Base-by-base conservation (phyloP, 2,329 filamentous ascomycete genomes). In the Colletotrichum trifolii region DNA sequence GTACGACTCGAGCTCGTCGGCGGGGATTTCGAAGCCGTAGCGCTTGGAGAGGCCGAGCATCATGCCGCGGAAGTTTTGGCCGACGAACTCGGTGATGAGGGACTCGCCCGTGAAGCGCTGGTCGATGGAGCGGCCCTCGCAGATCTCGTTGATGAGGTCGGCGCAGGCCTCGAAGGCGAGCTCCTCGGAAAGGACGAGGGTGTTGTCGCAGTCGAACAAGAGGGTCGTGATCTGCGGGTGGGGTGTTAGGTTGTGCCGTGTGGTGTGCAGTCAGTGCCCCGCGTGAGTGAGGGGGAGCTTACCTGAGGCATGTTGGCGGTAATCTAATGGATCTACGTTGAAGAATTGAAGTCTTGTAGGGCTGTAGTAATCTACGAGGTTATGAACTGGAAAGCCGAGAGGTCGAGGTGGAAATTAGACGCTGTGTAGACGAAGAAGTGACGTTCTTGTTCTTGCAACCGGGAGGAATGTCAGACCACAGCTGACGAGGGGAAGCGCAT, bases 11-110 rank as follows among this genome's bases (percentile, higher is more conserved):
- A 94, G 79, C 74, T 96, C 91, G 2, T 87, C 88, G 17, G 84
- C 77, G 34, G 79, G 72, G 79, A 97, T 87, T 57, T 84, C 80
- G 79, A 97, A 95, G 78, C 85, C 83, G 83, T 92, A 89, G 78
- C 91, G 90, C 77, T 88, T 81, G 78, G 94, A 89, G 67, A 97
- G 87, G 67, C 87, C 88, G 64, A 83, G 79, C 80, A 97, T 89
- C 92, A 97, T 97, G 79, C 93, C 92, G 71, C 93, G 92, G 86
- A 97, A 97, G 86, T 96, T 97, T 78, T 96, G 91, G 72, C 94
- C 94, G 71, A 97, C 93, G 73, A 96, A 97, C 81, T 97, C 92
- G 71, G 85, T 82, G 80, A 97, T 92, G 69, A 97, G 89, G 66
- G 88, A 85, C 52, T 89, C 87, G 73, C 91, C 91, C 4, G 91